Evolutionary conservation across 306 rosid species (phyloP).

Genomic region (Quercus gilva): DNA sequence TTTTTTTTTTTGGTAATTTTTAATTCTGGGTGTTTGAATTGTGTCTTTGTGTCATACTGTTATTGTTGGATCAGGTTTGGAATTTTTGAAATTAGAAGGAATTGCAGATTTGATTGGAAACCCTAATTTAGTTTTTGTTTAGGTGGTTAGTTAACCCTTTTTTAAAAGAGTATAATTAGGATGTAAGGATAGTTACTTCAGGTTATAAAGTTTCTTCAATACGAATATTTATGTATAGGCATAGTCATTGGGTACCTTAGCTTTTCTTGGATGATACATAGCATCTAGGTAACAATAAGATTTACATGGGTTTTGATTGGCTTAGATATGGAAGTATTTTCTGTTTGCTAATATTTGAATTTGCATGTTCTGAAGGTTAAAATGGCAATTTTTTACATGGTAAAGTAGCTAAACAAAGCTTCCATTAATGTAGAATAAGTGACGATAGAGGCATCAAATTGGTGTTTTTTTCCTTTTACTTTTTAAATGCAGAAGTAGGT

Average conservation of each 20-base stretch:
- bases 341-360: background rate
- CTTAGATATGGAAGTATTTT: background rate
- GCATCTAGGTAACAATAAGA: background rate
- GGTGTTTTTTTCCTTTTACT: background rate
- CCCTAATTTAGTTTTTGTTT: background rate
- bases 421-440: background rate
- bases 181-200: background rate
- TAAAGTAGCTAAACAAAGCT: background rate
- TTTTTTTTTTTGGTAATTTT: too few species aligned
- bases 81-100: background rate
- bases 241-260: background rate
- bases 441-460: background rate
- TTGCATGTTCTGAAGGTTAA: background rate
- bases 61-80: background rate
- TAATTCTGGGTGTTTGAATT: background rate
- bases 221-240: background rate
- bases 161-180: background rate
- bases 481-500: background rate
- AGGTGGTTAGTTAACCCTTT: background rate
- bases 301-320: background rate
- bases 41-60: background rate
- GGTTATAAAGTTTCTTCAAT: background rate
- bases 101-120: conserved; percentile 4
- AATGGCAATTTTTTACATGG: background rate
- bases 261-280: background rate